phyloP scores from a whole-genome alignment of 1,284 basidiomycete genomes.

The Serendipita sp. region DNA sequence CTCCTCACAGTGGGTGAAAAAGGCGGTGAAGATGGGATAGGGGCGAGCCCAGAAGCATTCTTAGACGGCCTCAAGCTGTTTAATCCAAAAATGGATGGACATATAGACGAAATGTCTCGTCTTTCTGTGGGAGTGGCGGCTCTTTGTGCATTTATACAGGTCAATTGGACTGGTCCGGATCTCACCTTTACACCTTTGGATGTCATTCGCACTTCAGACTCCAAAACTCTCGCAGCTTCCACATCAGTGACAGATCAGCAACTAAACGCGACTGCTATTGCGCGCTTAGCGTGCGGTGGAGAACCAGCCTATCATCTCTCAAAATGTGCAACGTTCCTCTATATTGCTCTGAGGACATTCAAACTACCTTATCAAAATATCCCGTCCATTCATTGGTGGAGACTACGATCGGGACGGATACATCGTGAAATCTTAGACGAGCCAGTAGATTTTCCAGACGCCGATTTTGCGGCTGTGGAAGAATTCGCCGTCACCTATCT shows the following conservation, averaged over 20 bases:
- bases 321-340: conserved; percentile 54
- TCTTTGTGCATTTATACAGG: conserved; percentile 82
- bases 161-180: conserved; percentile 94
- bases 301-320: conserved; percentile 95
- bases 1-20: background rate
- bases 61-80: background rate
- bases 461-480: conserved; percentile 35
- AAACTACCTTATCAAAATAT: conserved; percentile 34
- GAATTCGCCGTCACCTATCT: conserved; percentile 30
- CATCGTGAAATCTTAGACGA: conserved; percentile 84
- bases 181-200: conserved; percentile 46
- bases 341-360: conserved; percentile 63
- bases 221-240: conserved; percentile 8
- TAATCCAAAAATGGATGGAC: background rate
- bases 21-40: too few relatives aligned
- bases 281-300: conserved; percentile 70
- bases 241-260: conserved; percentile 31
- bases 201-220: conserved; percentile 28
- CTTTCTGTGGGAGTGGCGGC: conserved; percentile 64
- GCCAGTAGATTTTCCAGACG: conserved; percentile 46
- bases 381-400: conserved; percentile 59
- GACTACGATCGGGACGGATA: conserved; percentile 54
- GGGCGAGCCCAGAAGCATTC: background rate
- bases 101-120: conserved; percentile 35
- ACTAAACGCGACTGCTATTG: conserved; percentile 53